Base-by-base conservation (phyloP, 2,329 filamentous ascomycete species). In the Monosporascus sp. region DNA sequence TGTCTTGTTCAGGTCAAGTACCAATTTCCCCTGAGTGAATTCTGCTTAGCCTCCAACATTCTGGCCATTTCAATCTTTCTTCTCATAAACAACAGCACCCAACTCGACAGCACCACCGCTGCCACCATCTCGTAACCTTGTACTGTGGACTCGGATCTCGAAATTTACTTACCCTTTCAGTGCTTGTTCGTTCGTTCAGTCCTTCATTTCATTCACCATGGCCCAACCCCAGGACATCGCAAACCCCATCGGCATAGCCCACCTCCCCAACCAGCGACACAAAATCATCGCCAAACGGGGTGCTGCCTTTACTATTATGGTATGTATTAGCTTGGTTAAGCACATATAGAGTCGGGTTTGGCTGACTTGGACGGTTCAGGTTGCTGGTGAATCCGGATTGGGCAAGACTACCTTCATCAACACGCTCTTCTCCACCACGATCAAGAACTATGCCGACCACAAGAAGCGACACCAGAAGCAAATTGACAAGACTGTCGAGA, bases 351-450 rank as follows among this genome's bases (percentile, higher is more conserved):
- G 39, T 37, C 18, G 7, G 31, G 47, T 20, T 48, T 55, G 49
- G 20, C 50, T 51, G 20, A 54, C 36, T 50, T 35, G 45, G 49
- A 25, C 51, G 18, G 9, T 37, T 53, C 67, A 96, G 91, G 91
- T 97, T 77, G 94, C 94, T 78, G 93, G 93, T 79, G 93, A 99
- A 80, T 97, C 94, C 64, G 93, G 93, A 70, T 79, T 97, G 65
- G 94, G 94, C 80, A 99, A 99, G 85, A 99, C 95, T 25, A 99
- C 94, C 68, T 99, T 99, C 78, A 97, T 99, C 86, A 99, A 99
- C 86, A 99, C 94, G 56, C 87, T 99, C 57, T 99, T 99, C 83
- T 99, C 94, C 59, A 99, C 95, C 63, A 99, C 94, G 67, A 99
- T 99, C 85, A 99, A 99, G 84, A 99, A 97, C 84, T 99, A 99